Base-by-base conservation (phyloP, 805 yeast species). In the Clavispora vitiphila region DNA sequence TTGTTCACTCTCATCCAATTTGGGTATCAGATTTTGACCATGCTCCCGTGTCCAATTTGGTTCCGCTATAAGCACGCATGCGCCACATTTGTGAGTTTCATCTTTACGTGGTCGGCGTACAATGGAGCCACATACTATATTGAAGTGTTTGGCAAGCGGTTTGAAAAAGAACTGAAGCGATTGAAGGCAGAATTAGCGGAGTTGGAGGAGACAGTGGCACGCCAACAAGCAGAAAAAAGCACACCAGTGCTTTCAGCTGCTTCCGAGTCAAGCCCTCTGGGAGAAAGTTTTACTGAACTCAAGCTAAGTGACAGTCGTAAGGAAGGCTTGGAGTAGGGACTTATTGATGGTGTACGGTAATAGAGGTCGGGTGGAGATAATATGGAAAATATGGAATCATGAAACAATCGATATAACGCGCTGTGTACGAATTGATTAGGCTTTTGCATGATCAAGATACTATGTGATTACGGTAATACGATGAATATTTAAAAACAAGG, bases 51-150 rank as follows among this genome's bases (percentile, higher is more conserved):
- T 55, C 96, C 96, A 0, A 58, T 93, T n/a, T 86, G 96, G 84
- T 86, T 86, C 63, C 70, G 74, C 34, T 76, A 81, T 58, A 81
- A 83, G 54, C 63, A 66, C 34, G 76, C 86, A 2, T 86, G 93
- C 20, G 77, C 82, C 1, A 49, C 71, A 1, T 90, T 89, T 56
- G 72, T 91, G 48, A 63, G 78, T 2, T 71, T 76, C 38, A 86
- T 91, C n/a, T 89, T 90, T 52, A 60, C 81, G 35, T 74, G 78
- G 60, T 95, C 98, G 1, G 72, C 89, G 32, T 88, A 83, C 60
- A 90, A 93, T 51, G 99, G 99, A 22, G 99, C 98, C 2, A 87
- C 96, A 0, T 91, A 87, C 59, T 91, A 91, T 60, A 74, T 93
- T 42, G 98, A 91, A 55, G 83, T 83, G 38, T 93, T 89, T 64